Evolutionary conservation across 352 stramenopile genomes (phyloP).

Genomic region (Pythium rhizo-oryzae): DNA sequence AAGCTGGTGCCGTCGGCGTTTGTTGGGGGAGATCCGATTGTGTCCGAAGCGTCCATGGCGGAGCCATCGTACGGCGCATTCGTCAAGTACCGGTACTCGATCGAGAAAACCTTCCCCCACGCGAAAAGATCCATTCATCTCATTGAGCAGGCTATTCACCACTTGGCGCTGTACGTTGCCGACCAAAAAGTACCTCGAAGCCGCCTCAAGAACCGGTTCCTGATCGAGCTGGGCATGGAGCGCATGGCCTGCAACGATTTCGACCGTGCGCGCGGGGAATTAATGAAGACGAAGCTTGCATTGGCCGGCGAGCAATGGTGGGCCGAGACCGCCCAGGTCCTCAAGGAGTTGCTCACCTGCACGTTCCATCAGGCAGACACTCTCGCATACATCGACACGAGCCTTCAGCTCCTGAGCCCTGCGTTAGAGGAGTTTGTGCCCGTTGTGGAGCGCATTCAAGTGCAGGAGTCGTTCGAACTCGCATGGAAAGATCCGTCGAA

Average conservation of each 20-base stretch:
- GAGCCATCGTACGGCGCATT: slow-evolving; percentile 60
- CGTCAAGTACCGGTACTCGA: slow-evolving; percentile 63
- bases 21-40: slow-evolving; percentile 67
- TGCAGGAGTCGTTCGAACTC: slow-evolving; percentile 64
- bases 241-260: slow-evolving; percentile 72
- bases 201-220: slow-evolving; percentile 75
- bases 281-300: slow-evolving; percentile 68
- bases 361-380: slow-evolving; percentile 76
- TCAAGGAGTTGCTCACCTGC: slow-evolving; percentile 77
- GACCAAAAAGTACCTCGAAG: slow-evolving; percentile 64
- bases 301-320: slow-evolving; percentile 75
- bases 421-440: slow-evolving; percentile 74
- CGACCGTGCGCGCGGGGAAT: slow-evolving; percentile 58
- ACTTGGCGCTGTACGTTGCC: slow-evolving; percentile 68
- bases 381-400: slow-evolving; percentile 74
- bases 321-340: slow-evolving; percentile 68
- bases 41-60: slow-evolving; percentile 49
- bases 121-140: slow-evolving; percentile 74
- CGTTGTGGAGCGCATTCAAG: slow-evolving; percentile 46
- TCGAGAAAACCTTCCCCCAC: slow-evolving; percentile 66
- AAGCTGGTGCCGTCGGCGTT: slow-evolving; percentile 74
- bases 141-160: slow-evolving; percentile 75
- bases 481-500: slow-evolving; percentile 57
- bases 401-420: slow-evolving; percentile 76
- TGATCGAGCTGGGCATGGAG: slow-evolving; percentile 77